A percentile compares a stretch with the other conserved stretches of the same genome.
phyloP scores from a whole-genome alignment of 768 basidiomycete species.

The Kwoniella europaea region DNA sequence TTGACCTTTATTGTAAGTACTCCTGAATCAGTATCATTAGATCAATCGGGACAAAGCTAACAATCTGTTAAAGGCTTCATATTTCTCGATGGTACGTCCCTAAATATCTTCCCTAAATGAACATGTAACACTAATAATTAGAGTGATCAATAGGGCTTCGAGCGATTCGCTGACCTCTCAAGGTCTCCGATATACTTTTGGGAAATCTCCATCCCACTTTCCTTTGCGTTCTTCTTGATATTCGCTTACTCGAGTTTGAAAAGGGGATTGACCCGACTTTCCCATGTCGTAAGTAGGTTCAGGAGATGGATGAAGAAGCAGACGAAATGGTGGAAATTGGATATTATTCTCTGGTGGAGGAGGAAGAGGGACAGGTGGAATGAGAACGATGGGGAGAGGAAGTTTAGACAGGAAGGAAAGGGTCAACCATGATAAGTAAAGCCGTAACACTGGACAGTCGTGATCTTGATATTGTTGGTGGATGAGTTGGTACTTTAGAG shows the following conservation, averaged over 20 bases:
- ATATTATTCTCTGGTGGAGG: background rate
- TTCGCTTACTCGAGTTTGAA: conserved; percentile 14
- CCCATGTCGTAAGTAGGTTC: background rate
- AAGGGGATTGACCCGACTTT: background rate
- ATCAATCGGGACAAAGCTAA: background rate
- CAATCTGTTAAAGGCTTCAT: conserved; percentile 1
- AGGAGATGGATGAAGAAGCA: background rate
- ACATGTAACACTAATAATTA: too few relatives aligned
- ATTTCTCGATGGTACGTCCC: conserved; percentile 9
- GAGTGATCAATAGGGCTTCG: conserved; percentile 9
- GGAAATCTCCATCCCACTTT: conserved; percentile 9
- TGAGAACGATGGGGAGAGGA: background rate
- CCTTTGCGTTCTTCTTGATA: conserved; percentile 2
- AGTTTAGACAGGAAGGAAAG: too few relatives aligned
- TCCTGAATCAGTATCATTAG: too few relatives aligned
- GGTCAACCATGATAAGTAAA: too few relatives aligned
- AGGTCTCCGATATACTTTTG: conserved; percentile 3
- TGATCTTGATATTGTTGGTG: too few relatives aligned
- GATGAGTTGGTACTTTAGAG: too few relatives aligned
- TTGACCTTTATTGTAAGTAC: conserved; percentile 9
- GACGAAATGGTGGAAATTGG: background rate
- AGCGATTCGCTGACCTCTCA: conserved; percentile 6
- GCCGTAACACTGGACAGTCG: too few relatives aligned
- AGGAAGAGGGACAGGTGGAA: background rate
- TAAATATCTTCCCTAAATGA: too few relatives aligned